Evolutionary conservation across 1,284 basidiomycete species (phyloP).

Genomic region (Trichosporon asahii): DNA sequence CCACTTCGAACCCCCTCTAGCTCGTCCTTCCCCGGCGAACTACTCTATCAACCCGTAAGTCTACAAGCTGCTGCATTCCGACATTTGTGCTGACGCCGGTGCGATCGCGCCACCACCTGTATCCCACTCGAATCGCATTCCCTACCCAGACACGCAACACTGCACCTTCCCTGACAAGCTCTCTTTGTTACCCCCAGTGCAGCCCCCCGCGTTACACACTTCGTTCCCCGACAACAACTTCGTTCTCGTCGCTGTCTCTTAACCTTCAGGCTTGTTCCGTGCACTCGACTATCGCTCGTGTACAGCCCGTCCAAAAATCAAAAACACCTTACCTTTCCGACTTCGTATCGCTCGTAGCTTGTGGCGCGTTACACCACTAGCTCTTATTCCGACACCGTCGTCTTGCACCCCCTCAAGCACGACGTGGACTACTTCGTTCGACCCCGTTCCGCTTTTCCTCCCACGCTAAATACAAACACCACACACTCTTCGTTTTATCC

Average conservation of each 20-base stretch:
- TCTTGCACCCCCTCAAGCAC: constrained; percentile 4
- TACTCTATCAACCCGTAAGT: neutral
- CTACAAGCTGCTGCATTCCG: neutral
- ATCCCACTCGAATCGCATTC: neutral
- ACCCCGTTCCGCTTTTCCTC: neutral
- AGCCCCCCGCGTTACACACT: neutral
- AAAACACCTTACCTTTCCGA: neutral
- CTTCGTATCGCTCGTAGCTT: neutral
- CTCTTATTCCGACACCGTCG: constrained; percentile 6
- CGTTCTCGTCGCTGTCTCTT: neutral
- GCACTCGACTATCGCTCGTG: neutral
- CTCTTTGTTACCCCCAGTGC: neutral
- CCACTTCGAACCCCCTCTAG: neutral
- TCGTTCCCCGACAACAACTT: neutral
- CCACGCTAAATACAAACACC: constrained; percentile 7
- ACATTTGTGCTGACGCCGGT: neutral
- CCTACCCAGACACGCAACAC: neutral
- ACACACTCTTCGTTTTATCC: constrained; percentile 8
- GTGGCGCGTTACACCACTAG: neutral
- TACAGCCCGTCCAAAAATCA: neutral
- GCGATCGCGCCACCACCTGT: neutral
- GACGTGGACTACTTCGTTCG: constrained; percentile 9
- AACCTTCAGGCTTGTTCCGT: neutral
- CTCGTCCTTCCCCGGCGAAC: neutral
- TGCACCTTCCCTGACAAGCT: constrained; percentile 4